phyloP scores from a whole-genome alignment of 768 basidiomycete genomes.

The Dendrothele bispora region DNA sequence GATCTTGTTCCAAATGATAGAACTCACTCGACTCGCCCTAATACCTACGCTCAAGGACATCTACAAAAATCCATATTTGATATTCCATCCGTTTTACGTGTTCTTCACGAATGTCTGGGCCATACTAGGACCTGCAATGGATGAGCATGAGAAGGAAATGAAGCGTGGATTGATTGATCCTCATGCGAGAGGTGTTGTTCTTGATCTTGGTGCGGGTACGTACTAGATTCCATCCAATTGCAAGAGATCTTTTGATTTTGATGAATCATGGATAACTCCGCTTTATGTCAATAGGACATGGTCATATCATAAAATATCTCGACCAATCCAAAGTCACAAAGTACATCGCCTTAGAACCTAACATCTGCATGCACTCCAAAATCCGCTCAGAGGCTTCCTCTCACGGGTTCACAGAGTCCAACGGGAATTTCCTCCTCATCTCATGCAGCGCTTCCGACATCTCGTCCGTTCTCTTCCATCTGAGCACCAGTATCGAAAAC shows the following conservation, averaged over 20 bases:
- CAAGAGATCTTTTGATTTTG: slow-evolving; percentile 8
- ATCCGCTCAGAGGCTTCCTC: slow-evolving; percentile 49
- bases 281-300: slow-evolving; percentile 47
- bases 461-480: slow-evolving; percentile 41
- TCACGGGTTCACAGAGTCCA: slow-evolving; percentile 52
- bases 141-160: slow-evolving; percentile 36
- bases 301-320: slow-evolving; percentile 64
- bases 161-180: slow-evolving; percentile 53
- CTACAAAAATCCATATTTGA: slow-evolving; percentile 37
- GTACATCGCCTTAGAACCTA: slow-evolving; percentile 77
- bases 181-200: slow-evolving; percentile 53
- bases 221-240: slow-evolving; percentile 3
- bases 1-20: slow-evolving; percentile 42
- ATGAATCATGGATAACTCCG: not conserved
- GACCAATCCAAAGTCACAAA: slow-evolving; percentile 51
- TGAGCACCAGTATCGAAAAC: slow-evolving; percentile 14
- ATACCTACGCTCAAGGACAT: slow-evolving; percentile 47
- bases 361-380: slow-evolving; percentile 58
- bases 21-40: slow-evolving; percentile 36
- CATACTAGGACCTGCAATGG: slow-evolving; percentile 44
- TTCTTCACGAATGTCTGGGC: slow-evolving; percentile 68
- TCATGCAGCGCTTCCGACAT: slow-evolving; percentile 64
- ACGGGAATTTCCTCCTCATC: slow-evolving; percentile 58
- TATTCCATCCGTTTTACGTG: slow-evolving; percentile 38
- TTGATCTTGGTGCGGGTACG: slow-evolving; percentile 70